phyloP scores from a whole-genome alignment of 192 early-diverging fungal genomes.

The Oehlia diaphana region DNA sequence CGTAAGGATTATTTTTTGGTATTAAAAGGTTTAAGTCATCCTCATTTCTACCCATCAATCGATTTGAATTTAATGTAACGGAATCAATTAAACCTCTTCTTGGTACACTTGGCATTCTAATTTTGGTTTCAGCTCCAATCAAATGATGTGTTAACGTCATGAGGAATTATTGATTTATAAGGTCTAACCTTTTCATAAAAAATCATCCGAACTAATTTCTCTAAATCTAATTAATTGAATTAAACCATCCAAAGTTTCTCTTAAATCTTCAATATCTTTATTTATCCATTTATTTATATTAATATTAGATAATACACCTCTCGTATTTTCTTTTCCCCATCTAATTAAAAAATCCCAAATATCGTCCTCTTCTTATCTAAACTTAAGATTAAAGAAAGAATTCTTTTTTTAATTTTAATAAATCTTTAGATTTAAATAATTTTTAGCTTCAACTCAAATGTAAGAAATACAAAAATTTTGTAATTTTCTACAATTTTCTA shows the following conservation, averaged over 20 bases:
- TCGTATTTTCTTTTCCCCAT: too few relatives aligned
- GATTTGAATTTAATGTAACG: neutral
- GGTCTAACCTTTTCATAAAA: conserved; percentile 6
- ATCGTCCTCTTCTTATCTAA: neutral
- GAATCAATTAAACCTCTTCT: neutral
- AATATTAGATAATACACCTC: too few relatives aligned
- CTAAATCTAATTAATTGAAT: neutral
- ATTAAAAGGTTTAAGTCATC: neutral
- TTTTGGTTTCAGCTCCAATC: neutral
- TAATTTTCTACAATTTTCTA: neutral
- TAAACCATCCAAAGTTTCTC: neutral
- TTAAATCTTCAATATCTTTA: neutral
- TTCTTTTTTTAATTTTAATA: neutral
- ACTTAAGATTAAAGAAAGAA: neutral
- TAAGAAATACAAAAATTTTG: neutral
- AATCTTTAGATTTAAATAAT: neutral
- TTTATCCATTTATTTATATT: neutral
- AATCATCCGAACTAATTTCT: neutral
- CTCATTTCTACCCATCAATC: neutral
- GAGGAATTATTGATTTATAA: neutral
- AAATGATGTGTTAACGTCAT: neutral
- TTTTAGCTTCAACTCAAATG: neutral
- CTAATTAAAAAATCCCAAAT: neutral
- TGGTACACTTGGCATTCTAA: neutral
- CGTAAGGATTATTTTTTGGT: neutral